Evolutionary conservation across 1,284 basidiomycete genomes (phyloP), one percentile per base, ranked within the genome.

Genomic region (Tylopilus orsonianus): DNA sequence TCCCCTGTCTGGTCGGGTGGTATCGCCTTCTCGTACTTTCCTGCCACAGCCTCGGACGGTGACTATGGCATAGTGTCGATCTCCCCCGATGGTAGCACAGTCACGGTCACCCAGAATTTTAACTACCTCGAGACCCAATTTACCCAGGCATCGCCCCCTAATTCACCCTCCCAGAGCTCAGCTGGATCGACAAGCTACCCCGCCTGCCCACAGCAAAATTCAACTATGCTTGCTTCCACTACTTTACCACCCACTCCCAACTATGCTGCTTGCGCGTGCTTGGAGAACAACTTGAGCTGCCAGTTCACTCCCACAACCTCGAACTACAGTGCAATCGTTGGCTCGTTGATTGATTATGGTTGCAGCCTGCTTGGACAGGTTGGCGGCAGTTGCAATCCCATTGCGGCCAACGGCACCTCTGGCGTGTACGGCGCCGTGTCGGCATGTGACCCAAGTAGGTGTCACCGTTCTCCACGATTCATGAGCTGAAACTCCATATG

Each of bases 1-100:
- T 79, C 84, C 10, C 69, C 84, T 54, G 82, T 87, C 41, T 96
- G 89, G 81, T 93, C 90, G 24, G 93, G 93, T 49, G 93, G 90
- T 41, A 63, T 97, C 35, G 93, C 93, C 1, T 96, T 95, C 71
- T 85, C 84, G 39, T 90, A 90, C 67, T 93, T 95, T 78, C 85
- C 87, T 2, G 90, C 90, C 8, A 55, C 65, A 18, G 80, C 78
- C 54, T 72, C 68, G 14, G 71, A 75, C 47, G 86, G 87, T 43
- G 75, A 88, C 58, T 97, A 91, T 57, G 93, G 92, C 16, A 89
- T 96, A 76, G 86, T 92, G 54, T 87, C 76, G 18, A 77, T 96
- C 54, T 82, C 80, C 0, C 10, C 71, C 26, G 80, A 88, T 59
- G 78, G 78, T 47, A 75, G 62, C 41, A 79, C 80, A 8, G 85